Evolutionary conservation across 148 eudicot genomes (phyloP).

Genomic region (Nepenthes gracilis): DNA sequence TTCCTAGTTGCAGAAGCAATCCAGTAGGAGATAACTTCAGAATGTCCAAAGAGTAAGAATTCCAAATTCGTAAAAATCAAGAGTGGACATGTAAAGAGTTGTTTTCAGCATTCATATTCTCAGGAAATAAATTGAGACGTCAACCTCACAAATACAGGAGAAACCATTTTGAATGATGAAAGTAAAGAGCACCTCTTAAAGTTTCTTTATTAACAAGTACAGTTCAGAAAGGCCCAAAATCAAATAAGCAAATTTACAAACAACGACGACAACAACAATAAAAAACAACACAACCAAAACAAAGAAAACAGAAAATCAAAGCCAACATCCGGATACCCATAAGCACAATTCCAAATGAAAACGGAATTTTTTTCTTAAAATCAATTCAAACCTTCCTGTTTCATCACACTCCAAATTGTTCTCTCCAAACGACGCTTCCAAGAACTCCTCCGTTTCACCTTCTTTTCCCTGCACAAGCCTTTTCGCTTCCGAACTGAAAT

Average conservation of each 20-base stretch:
- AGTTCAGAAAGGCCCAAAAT: too few species aligned
- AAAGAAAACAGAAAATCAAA: constrained; percentile 3
- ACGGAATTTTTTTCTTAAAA: constrained; percentile 5
- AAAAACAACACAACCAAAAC: background rate
- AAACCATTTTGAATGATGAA: constrained; percentile 15
- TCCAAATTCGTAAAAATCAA: background rate
- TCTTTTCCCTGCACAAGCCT: background rate
- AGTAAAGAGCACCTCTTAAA: constrained; percentile 16
- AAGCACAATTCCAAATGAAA: background rate
- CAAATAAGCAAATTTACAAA: background rate
- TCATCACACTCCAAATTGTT: constrained; percentile 52
- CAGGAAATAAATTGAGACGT: background rate
- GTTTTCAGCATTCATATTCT: constrained; percentile 18
- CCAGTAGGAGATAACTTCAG: too few species aligned
- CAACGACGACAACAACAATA: background rate
- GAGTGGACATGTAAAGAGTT: background rate
- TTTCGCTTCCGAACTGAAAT: background rate
- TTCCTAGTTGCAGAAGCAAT: too few species aligned
- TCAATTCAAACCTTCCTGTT: constrained; percentile 37
- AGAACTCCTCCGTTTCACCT: constrained; percentile 14
- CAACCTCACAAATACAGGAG: constrained; percentile 4
- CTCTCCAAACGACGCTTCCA: constrained; percentile 59
- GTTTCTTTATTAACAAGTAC: constrained; percentile 7
- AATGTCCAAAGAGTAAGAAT: too few species aligned
- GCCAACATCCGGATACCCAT: constrained; percentile 2